phyloP scores from a whole-genome alignment of 1,284 basidiomycete genomes.

The Tylopilus sp. region DNA sequence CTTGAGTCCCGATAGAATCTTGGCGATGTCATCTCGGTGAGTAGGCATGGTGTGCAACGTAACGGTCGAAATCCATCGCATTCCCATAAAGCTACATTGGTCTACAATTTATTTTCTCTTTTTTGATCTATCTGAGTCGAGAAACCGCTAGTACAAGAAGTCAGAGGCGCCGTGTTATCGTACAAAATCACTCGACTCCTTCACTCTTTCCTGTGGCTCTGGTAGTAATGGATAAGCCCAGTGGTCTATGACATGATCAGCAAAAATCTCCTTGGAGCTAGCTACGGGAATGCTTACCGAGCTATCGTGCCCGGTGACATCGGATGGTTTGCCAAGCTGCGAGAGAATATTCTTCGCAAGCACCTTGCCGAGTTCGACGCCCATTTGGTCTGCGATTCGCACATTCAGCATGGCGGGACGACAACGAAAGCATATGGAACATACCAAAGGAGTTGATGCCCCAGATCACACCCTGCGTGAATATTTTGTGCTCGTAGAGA shows the following conservation, averaged over 20 bases:
- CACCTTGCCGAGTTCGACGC: conserved; percentile 97
- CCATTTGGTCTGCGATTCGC: conserved; percentile 82
- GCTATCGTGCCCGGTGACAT: conserved; percentile 92
- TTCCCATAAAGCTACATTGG: too few species aligned
- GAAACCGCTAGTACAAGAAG: background rate
- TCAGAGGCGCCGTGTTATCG: background rate
- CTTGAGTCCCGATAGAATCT: too few species aligned
- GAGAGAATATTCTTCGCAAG: conserved; percentile 96
- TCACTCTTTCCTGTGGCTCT: conserved; percentile 85
- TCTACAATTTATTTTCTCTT: conserved; percentile 17
- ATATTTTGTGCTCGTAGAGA: conserved; percentile 99
- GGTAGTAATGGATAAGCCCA: conserved; percentile 94
- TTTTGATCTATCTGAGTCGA: conserved; percentile 3
- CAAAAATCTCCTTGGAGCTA: conserved; percentile 13
- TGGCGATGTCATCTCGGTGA: too few species aligned
- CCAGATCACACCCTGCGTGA: conserved; percentile 97
- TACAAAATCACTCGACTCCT: conserved; percentile 12
- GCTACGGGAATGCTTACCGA: conserved; percentile 71
- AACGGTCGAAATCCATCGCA: too few species aligned
- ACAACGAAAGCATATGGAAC: conserved; percentile 25
- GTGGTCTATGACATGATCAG: conserved; percentile 71
- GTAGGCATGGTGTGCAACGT: too few species aligned
- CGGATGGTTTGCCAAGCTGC: conserved; percentile 84
- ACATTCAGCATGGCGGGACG: conserved; percentile 7
- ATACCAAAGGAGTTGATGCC: conserved; percentile 97